Base-by-base conservation (phyloP, 805 yeast species). In the Crinitomyces ghanaensis region DNA sequence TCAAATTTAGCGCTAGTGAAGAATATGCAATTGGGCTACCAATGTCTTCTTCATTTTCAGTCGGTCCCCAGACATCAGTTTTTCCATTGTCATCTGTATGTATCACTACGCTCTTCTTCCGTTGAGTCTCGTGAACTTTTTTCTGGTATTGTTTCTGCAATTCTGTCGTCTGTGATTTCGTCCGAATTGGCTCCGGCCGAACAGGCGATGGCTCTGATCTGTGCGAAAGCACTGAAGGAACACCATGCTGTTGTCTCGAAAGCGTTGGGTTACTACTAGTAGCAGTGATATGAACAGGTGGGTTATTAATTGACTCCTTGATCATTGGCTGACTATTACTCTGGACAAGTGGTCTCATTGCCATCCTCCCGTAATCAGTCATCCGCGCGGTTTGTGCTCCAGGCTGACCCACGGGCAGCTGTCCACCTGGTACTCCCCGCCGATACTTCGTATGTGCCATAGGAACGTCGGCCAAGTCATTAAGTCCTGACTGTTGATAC, bases 31-130 rank as follows among this genome's bases (percentile, higher is more conserved):
- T 13, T 14, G 34, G 12, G 5, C 15, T 6, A 6, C 29, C 33
- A 23, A 33, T n/a, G 16, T 25, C 26, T 9, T 26, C 27, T 11
- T 15, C 17, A n/a, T 7, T 23, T 11, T 34, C 20, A 6, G 18
- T 33, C 3, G 47, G 47, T 2, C 43, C 41, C 29, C 25, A 43
- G 26, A 38, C 41, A 11, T 38, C 36, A 26, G 39, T 38, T 27
- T 33, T 31, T 13, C 26, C 31, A 20, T 39, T 43, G 21, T 33
- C 38, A 17, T 40, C 38, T 18, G 28, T 16, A 7, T 30, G 33
- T 20, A 15, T 19, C 9, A 4, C 26, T 12, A 6, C 11, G 8
- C 4, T 15, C 33, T 6, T 30, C 20, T 8, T n/a, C 3, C 31
- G 15, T 30, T 7, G 11, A 8, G 7, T 19, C 33, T 8, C 5